Base-by-base conservation (phyloP, 2,329 filamentous ascomycete species). In the Fusarium burgessii region DNA sequence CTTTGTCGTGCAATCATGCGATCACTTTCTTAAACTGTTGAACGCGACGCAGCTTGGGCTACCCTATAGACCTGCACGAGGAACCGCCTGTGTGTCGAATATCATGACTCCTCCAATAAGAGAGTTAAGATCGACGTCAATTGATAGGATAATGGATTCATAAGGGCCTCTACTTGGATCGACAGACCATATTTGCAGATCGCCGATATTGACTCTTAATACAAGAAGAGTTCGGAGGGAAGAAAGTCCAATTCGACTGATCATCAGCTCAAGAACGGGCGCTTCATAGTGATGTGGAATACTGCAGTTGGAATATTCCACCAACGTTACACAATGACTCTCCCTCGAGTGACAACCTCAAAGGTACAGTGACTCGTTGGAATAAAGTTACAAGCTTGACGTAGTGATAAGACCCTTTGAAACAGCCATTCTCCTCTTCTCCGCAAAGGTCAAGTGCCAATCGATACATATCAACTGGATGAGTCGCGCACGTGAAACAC, bases 401-500 rank as follows among this genome's bases (percentile, higher is more conserved):
- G 57, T n/a, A 20, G 60, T 61, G 42, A 47, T 23, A 58, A 27
- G 49, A 41, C 43, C 54, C 33, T 58, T 18, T 40, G 20, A 63
- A 51, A 41, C 43, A 20, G 43, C 35, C 17, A 27, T 33, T 51
- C 20, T 38, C 17, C 13, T 32, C 47, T 17, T 58, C 27, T 18
- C 14, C n/a, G 13, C 36, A 36, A n/a, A 27, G 11, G 38, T 49
- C 25, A 47, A 25, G 27, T 40, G 49, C 40, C 38, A 33, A 45
- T n/a, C 25, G 29, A 43, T 40, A 50, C 32, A 40, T 7, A 45
- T 35, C 29, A 65, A 20, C 33, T 46, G 29, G 15, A n/a, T 20
- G 55, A 70, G 54, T 70, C 55, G 49, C 33, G 54, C 54, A 36
- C 7, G 60, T 66, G 46, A 50, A 51, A 66, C 60, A 25, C 27